Percentiles rank a stretch among this genome's conserved stretches.
Evolutionary conservation across 768 basidiomycete species (phyloP).

Genomic region (Boletus rex-veris): DNA sequence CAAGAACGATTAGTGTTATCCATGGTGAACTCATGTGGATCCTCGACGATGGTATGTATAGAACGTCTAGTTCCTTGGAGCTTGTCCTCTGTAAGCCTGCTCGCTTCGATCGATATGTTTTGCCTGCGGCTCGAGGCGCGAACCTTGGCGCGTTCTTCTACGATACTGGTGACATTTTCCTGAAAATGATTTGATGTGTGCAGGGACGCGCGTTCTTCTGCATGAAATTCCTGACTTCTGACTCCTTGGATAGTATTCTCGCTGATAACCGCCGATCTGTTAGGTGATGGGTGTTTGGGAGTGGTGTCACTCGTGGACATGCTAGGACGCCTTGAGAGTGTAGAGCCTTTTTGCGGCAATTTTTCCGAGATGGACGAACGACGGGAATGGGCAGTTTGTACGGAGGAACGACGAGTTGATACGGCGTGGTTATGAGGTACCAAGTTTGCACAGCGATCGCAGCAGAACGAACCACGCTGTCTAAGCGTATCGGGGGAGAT

Average conservation of each 20-base stretch:
- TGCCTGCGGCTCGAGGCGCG: constrained; percentile 10
- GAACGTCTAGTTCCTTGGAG: constrained; percentile 25
- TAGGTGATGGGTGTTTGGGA: constrained; percentile 10
- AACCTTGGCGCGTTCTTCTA: constrained; percentile 14
- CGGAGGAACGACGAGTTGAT: constrained; percentile 26
- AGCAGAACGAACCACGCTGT: constrained; percentile 32
- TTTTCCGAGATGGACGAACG: constrained; percentile 26
- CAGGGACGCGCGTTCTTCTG: constrained; percentile 18
- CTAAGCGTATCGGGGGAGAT: constrained; percentile 16
- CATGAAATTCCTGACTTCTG: constrained; percentile 10
- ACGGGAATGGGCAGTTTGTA: constrained; percentile 24
- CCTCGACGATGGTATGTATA: constrained; percentile 29
- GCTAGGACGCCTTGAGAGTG: constrained; percentile 20
- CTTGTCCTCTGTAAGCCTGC: constrained; percentile 13
- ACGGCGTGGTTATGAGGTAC: constrained; percentile 31
- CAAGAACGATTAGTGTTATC: constrained; percentile 14
- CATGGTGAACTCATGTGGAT: constrained; percentile 21
- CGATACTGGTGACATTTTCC: constrained; percentile 8
- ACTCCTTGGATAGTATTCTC: constrained; percentile 11
- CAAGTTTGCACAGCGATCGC: constrained; percentile 33
- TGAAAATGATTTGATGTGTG: constrained; percentile 11
- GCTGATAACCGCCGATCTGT: constrained; percentile 7
- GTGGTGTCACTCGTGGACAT: constrained; percentile 6
- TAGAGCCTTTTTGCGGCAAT: constrained; percentile 3
- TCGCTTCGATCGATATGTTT: constrained; percentile 17